Base-by-base conservation (phyloP, 768 basidiomycete genomes). In the Rhizopogon vesiculosus region DNA sequence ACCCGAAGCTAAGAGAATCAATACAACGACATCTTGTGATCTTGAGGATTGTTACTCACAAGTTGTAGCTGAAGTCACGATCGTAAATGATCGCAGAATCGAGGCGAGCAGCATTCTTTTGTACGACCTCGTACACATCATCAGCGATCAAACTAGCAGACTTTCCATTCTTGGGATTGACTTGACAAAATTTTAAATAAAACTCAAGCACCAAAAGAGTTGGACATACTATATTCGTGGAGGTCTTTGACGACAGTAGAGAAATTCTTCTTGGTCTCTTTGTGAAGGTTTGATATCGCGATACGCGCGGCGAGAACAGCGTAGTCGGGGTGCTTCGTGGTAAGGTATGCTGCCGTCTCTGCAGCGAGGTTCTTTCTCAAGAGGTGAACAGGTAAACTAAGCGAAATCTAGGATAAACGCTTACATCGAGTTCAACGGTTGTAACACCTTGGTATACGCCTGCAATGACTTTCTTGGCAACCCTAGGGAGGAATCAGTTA, bases 251-350 rank as follows among this genome's bases (percentile, higher is more conserved):
- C 81, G 60, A 99, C 96, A 57, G 86, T 82, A 1, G 93, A 93
- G 69, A 99, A 98, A 62, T 76, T 91, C 79, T 98, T 98, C 77
- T 94, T 98, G 16, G 97, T 98, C 75, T 99, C 96, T 66, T 99
- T 98, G 82, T 99, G 97, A 10, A 98, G 76, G 69, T 98, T 99
- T 48, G 96, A 98, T 64, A 99, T 93, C 54, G 97, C 97, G 53
- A 99, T 98, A 56, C 97, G 93, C 19, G 97, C 97, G 5, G 97
- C 97, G 59, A 99, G 91, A 57, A 98, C 86, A 25, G 97, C 97
- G 64, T 99, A 99, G 69, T 99, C 97, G 7, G 96, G 94, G 66
- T 95, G 93, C 62, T 92, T 93, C 28, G 96, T 98, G 5, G 97
- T 98, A 58, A 98, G 85, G 69, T 88, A 98, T 0, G 97, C 97